phyloP scores from a whole-genome alignment of 495 filamentous ascomycete genomes.

The Pseudomonodictys pantanalensis region DNA sequence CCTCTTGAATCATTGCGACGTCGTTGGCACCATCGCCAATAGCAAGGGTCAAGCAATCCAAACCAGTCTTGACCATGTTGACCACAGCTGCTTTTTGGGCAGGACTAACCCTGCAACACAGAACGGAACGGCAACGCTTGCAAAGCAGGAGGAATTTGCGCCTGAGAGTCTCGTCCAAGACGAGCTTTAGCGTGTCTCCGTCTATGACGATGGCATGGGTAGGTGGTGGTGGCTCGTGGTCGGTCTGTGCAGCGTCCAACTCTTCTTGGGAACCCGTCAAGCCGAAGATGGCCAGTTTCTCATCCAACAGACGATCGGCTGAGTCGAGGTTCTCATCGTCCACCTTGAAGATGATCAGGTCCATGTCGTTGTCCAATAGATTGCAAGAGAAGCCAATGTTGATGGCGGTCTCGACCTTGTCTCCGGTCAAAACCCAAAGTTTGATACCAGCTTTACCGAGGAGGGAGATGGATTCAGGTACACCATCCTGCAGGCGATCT shows the following conservation, averaged over 20 bases:
- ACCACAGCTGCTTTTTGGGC: slow-evolving; percentile 98
- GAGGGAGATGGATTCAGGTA: slow-evolving; percentile 92
- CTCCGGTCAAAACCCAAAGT: slow-evolving; percentile 98
- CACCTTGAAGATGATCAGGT: slow-evolving; percentile 87
- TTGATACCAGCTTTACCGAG: slow-evolving; percentile 96
- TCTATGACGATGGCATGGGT: slow-evolving; percentile 98
- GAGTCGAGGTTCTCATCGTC: slow-evolving; percentile 65
- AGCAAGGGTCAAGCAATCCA: slow-evolving; percentile 96
- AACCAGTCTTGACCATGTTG: slow-evolving; percentile 84
- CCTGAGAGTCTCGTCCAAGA: slow-evolving; percentile 74
- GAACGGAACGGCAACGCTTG: slow-evolving; percentile 94
- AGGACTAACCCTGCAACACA: slow-evolving; percentile 97
- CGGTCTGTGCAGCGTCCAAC: slow-evolving; percentile 69
- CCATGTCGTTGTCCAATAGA: slow-evolving; percentile 95
- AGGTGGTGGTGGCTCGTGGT: slow-evolving; percentile 77
- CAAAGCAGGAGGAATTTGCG: slow-evolving; percentile 93
- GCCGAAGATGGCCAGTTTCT: slow-evolving; percentile 66
- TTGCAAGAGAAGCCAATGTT: slow-evolving; percentile 99
- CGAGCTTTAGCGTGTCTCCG: slow-evolving; percentile 88
- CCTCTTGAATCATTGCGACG: slow-evolving; percentile 99
- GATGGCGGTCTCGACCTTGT: slow-evolving; percentile 99
- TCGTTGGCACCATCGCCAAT: slow-evolving; percentile 98
- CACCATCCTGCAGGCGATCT: slow-evolving; percentile 94
- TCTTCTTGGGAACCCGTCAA: slow-evolving; percentile 88
- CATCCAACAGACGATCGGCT: slow-evolving; percentile 69